These are phyloP conservation scores for Cryptococcus deneoformans DNA, from an alignment of 1,284 basidiomycete genomes.

Conservation along the genomic window DNA sequence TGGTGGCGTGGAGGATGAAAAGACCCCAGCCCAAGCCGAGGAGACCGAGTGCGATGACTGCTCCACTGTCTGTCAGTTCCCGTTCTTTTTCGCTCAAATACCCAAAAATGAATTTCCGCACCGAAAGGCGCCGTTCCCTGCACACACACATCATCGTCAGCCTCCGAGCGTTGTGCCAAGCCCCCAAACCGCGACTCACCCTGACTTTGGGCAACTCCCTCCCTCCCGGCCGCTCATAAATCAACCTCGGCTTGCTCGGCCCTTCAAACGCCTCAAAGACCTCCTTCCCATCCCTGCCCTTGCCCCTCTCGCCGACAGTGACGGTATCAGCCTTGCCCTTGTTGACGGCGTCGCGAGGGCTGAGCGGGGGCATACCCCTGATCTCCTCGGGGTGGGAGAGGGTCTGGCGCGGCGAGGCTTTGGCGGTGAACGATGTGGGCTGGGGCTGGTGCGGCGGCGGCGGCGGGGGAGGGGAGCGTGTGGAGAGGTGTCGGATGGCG, in stretches of 20 bases:
- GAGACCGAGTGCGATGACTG: conserved; percentile 37
- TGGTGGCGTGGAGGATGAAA: conserved; percentile 48
- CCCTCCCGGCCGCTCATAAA: conserved; percentile 35
- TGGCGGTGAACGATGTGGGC: conserved; percentile 32
- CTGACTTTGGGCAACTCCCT: conserved; percentile 38
- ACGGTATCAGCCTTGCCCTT: not conserved
- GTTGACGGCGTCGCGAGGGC: not conserved
- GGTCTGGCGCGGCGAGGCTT: conserved; percentile 29
- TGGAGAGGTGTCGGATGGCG: not conserved
- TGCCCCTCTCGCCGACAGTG: not conserved
- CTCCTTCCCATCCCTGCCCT: not conserved
- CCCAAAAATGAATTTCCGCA: conserved; percentile 11
- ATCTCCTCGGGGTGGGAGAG: conserved; percentile 30
- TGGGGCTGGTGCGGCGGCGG: conserved; percentile 10
- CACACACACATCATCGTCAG: not conserved
- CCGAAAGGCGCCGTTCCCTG: conserved; percentile 37
- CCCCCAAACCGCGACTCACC: conserved; percentile 22
- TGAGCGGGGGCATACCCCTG: conserved; percentile 27
- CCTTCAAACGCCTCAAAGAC: conserved; percentile 46
- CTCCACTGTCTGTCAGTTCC: not conserved
- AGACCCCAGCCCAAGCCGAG: conserved; percentile 42
- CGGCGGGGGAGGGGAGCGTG: conserved; percentile 1
- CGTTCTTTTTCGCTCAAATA: not conserved
- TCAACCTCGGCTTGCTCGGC: conserved; percentile 38
- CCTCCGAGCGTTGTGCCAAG: not conserved